Evolutionary conservation across 2,329 filamentous ascomycete species (phyloP).

Genomic region (Triangularia setosa): DNA sequence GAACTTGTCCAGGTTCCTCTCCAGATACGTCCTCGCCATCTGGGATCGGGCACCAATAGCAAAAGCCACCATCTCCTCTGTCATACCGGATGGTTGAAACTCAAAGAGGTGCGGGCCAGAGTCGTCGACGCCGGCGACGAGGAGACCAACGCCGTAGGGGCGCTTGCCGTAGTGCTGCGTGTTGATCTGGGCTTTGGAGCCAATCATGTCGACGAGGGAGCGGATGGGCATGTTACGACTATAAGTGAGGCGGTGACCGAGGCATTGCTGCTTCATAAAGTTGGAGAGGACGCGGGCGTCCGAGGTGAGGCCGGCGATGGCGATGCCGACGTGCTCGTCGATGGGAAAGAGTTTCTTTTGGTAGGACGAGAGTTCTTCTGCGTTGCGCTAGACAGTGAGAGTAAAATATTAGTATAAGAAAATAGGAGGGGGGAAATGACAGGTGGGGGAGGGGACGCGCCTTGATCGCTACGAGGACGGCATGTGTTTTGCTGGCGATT

Average conservation of each 20-base stretch:
- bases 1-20: conserved; percentile 86
- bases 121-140: conserved; percentile 92
- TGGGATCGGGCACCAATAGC: conserved; percentile 94
- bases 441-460: conserved; percentile 43
- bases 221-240: conserved; percentile 88
- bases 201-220: conserved; percentile 86
- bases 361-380: conserved; percentile 98
- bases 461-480: conserved; percentile 94
- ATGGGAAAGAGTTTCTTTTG: conserved; percentile 98
- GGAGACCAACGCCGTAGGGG: conserved; percentile 89
- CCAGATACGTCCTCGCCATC: conserved; percentile 96
- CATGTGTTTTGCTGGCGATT: conserved; percentile 96
- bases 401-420: no score
- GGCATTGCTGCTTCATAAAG: conserved; percentile 99
- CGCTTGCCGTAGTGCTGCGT: conserved; percentile 96
- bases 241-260: conserved; percentile 92
- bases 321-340: conserved; percentile 92
- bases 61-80: conserved; percentile 94
- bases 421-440: not conserved
- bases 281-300: conserved; percentile 99
- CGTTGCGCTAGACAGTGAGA: conserved; percentile 89
- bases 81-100: conserved; percentile 94
- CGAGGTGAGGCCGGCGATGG: conserved; percentile 93
- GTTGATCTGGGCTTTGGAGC: conserved; percentile 94
- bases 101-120: conserved; percentile 94